Conservation (phyloP, 257 asterid species). For the Buddleja alternifolia region DNA sequence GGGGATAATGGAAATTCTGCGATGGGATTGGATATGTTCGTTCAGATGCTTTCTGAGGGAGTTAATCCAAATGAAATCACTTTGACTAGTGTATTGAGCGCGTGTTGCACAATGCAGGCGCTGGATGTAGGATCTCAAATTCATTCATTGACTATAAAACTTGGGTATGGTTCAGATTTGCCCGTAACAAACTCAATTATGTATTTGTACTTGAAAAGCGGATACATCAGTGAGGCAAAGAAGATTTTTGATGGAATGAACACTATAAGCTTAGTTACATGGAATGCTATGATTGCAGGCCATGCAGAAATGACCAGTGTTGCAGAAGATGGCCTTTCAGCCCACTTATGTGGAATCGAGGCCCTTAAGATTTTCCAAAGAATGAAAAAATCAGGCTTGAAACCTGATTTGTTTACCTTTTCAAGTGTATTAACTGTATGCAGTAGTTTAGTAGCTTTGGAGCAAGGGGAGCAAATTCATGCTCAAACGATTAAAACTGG, state of each 20-base stretch:
- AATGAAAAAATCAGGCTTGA: slow-evolving; percentile 62
- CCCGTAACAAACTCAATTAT: slow-evolving; percentile 63
- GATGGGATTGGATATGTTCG: slow-evolving; percentile 65
- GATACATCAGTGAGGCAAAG: slow-evolving; percentile 66
- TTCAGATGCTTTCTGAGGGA: slow-evolving; percentile 64
- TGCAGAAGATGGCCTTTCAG: slow-evolving; percentile 53
- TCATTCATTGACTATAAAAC: slow-evolving; percentile 67
- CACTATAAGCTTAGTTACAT: slow-evolving; percentile 57
- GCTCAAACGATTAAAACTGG: slow-evolving; percentile 82
- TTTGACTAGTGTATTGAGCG: slow-evolving; percentile 66
- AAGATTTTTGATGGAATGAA: slow-evolving; percentile 71
- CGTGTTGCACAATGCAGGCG: slow-evolving; percentile 73
- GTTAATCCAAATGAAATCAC: slow-evolving; percentile 78
- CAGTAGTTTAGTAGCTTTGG: slow-evolving; percentile 72
- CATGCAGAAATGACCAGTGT: slow-evolving; percentile 65
- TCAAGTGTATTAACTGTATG: slow-evolving; percentile 76
- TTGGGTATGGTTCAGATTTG: slow-evolving; percentile 58
- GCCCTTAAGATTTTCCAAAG: slow-evolving; percentile 69
- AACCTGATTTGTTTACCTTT: slow-evolving; percentile 78
- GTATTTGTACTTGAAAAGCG: slow-evolving; percentile 82
- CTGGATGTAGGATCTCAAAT: slow-evolving; percentile 68
- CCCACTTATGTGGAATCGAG: slow-evolving; percentile 63
- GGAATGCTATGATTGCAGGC: slow-evolving; percentile 96
- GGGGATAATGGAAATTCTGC: slow-evolving; percentile 75
- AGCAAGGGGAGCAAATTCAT: slow-evolving; percentile 92